phyloP scores from a whole-genome alignment of 768 basidiomycete genomes.

The Udeniomyces megalosporus region DNA sequence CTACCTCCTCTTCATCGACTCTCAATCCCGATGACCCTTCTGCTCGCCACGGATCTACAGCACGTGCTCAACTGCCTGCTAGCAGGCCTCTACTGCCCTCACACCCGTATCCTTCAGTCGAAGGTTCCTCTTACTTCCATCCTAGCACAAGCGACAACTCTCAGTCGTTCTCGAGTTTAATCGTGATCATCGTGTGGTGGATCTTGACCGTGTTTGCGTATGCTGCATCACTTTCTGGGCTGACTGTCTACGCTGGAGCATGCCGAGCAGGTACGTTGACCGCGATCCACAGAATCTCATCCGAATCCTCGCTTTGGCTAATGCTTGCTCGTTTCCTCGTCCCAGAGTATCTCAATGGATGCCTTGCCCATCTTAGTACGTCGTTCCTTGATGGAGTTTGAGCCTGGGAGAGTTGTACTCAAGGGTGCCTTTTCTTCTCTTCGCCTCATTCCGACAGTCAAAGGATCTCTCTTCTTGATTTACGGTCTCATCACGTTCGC shows the following conservation, averaged over 20 bases:
- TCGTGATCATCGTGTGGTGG: constrained; percentile 31
- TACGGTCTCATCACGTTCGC: constrained; percentile 78
- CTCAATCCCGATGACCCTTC: neutral
- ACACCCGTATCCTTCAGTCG: neutral
- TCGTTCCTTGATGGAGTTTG: constrained; percentile 28
- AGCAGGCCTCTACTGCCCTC: neutral
- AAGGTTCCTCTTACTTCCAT: neutral
- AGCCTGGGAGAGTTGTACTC: neutral
- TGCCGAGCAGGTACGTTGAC: neutral
- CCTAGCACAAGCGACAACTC: too few species aligned
- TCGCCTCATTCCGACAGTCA: neutral
- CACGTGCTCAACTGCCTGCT: too few species aligned
- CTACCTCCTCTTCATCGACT: constrained; percentile 4
- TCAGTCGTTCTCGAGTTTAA: too few species aligned
- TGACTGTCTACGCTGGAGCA: constrained; percentile 51
- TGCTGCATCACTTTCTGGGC: constrained; percentile 47
- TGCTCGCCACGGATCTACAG: too few species aligned
- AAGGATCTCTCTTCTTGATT: constrained; percentile 82
- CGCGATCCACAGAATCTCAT: neutral
- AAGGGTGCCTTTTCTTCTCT: neutral
- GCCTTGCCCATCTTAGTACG: constrained; percentile 50
- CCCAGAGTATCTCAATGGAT: constrained; percentile 51
- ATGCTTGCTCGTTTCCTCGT: neutral
- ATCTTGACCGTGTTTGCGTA: constrained; percentile 56
- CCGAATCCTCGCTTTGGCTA: neutral